phyloP scores from a whole-genome alignment of 495 filamentous ascomycete genomes.

The Podospora tetraspora region DNA sequence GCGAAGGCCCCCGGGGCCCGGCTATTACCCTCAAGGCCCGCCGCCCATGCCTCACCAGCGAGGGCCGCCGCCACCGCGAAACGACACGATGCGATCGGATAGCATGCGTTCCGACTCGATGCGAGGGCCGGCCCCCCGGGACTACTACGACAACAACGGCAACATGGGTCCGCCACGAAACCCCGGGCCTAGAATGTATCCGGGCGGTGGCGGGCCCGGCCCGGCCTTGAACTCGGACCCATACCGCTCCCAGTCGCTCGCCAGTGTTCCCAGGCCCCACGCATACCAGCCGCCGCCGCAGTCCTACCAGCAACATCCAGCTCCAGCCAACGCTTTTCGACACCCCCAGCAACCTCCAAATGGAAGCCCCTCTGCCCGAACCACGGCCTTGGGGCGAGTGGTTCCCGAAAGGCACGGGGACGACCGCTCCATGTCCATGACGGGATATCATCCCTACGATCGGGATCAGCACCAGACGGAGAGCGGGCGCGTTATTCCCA shows the following conservation, averaged over 20 bases:
- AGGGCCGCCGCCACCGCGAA: constrained; percentile 18
- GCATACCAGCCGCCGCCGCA: constrained; percentile 60
- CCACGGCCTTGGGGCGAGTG: constrained; percentile 81
- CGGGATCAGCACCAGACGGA: constrained; percentile 79
- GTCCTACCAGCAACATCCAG: constrained; percentile 57
- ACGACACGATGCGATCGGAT: constrained; percentile 3
- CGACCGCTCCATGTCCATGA: constrained; percentile 94
- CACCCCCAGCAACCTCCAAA: constrained; percentile 60
- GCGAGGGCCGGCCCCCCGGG: constrained; percentile 44
- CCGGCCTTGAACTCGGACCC: constrained; percentile 78
- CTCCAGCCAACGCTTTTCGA: constrained; percentile 67
- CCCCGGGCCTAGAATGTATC: constrained; percentile 51
- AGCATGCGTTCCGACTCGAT: constrained; percentile 14
- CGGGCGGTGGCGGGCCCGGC: constrained; percentile 40
- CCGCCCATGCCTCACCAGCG: constrained; percentile 15
- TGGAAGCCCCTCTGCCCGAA: constrained; percentile 51
- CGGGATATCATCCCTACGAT: constrained; percentile 67
- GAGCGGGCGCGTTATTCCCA: constrained; percentile 83
- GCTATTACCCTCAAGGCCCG: constrained; percentile 49
- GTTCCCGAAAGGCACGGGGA: constrained; percentile 82
- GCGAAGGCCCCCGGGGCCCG: constrained; percentile 21
- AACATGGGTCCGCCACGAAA: constrained; percentile 42
- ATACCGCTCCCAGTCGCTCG: constrained; percentile 89
- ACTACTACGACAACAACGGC: constrained; percentile 40
- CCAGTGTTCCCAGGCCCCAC: constrained; percentile 59